Evolutionary conservation across 495 filamentous ascomycete genomes (phyloP).

Genomic region (Xylaria grammica): DNA sequence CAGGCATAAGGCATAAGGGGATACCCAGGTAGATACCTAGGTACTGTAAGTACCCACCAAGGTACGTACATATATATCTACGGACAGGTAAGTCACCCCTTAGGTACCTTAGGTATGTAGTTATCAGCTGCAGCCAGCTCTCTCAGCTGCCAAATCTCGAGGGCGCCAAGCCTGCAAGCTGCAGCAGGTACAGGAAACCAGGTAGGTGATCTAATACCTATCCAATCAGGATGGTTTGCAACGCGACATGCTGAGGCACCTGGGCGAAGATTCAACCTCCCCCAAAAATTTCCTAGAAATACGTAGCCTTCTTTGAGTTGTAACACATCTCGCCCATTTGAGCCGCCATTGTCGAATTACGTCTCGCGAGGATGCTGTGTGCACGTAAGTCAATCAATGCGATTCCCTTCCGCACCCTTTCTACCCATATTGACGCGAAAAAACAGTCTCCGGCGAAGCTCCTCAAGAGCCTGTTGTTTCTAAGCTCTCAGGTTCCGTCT

Average conservation of each 20-base stretch:
- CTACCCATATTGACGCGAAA: conserved; percentile 16
- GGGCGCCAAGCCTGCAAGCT: too few species aligned
- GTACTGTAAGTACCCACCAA: too few species aligned
- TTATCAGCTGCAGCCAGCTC: too few species aligned
- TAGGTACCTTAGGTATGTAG: too few species aligned
- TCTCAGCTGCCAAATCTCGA: too few species aligned
- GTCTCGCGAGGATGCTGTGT: conserved; percentile 32
- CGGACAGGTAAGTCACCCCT: too few species aligned
- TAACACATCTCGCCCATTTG: background rate
- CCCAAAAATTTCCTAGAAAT: background rate
- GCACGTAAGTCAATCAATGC: conserved; percentile 28
- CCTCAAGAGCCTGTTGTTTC: conserved; percentile 95
- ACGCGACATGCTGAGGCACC: conserved; percentile 19
- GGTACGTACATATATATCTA: too few species aligned
- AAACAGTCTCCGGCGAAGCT: conserved; percentile 91
- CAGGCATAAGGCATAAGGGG: too few species aligned
- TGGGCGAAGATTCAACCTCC: background rate
- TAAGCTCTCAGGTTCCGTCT: conserved; percentile 78
- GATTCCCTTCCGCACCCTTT: background rate
- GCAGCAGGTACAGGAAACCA: background rate
- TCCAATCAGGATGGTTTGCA: conserved; percentile 10
- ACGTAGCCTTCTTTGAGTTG: conserved; percentile 5
- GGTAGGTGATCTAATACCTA: background rate
- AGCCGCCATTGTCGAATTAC: conserved; percentile 5
- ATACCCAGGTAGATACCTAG: too few species aligned